Evolutionary conservation across 2,329 filamentous ascomycete genomes (phyloP).

Genomic region (Paecilomyces sp.): DNA sequence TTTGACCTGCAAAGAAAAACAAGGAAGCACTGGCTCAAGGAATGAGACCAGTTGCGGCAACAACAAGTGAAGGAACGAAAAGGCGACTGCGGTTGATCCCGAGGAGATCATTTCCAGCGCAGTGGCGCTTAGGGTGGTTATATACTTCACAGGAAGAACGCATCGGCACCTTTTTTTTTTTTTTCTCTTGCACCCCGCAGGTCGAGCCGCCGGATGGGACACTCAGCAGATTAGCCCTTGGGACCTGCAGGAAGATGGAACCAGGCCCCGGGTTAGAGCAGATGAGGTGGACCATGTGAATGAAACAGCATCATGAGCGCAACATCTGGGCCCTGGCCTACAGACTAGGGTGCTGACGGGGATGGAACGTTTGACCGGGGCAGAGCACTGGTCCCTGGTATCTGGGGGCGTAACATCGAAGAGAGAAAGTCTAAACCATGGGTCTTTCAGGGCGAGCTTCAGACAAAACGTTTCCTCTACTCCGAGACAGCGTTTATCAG

Average conservation of each 20-base stretch:
- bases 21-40: constrained; percentile 2
- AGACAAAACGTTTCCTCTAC: not conserved
- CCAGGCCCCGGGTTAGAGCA: not conserved
- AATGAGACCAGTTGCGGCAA: constrained; percentile 11
- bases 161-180: not conserved
- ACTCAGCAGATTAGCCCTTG: not conserved
- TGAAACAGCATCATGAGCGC: not conserved
- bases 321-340: not conserved
- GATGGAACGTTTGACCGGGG: not conserved
- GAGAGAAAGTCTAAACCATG: not conserved
- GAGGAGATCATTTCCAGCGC: not conserved
- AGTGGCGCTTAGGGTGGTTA: not conserved
- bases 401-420: not conserved
- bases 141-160: not conserved
- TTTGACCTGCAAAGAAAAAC: not conserved
- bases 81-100: not conserved
- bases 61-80: constrained; percentile 5
- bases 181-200: not conserved
- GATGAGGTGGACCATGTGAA: not conserved
- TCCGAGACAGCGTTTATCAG: not conserved
- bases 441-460: not conserved
- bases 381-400: not conserved
- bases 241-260: not conserved
- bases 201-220: not conserved
- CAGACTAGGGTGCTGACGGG: not conserved